These are phyloP conservation scores for Hymenoscyphus repandus DNA, from an alignment of 2,329 filamentous ascomycete species.

Conservation along the genomic window DNA sequence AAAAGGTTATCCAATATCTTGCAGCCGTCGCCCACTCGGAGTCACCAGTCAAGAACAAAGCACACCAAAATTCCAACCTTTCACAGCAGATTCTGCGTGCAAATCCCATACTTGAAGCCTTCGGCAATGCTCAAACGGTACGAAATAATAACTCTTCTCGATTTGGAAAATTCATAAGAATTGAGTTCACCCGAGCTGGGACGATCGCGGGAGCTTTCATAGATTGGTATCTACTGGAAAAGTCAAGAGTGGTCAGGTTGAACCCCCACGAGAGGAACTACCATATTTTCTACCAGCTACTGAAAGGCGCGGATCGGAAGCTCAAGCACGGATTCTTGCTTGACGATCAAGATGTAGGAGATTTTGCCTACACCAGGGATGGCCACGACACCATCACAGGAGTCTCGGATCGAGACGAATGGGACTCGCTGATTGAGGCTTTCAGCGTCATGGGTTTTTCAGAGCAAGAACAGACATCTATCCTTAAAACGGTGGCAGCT, in stretches of 20 bases:
- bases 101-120: conserved; percentile 95
- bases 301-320: conserved; percentile 71
- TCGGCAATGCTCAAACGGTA: conserved; percentile 96
- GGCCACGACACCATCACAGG: conserved; percentile 90
- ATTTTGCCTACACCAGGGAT: conserved; percentile 87
- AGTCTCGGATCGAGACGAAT: conserved; percentile 86
- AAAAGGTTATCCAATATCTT: conserved; percentile 98
- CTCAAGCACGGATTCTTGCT: conserved; percentile 76
- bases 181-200: conserved; percentile 83
- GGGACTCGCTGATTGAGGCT: conserved; percentile 83
- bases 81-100: conserved; percentile 95
- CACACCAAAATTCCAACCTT: conserved; percentile 69
- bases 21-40: conserved; percentile 89
- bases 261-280: conserved; percentile 90
- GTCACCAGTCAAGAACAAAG: conserved; percentile 56
- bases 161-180: conserved; percentile 98
- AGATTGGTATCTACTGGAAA: conserved; percentile 97
- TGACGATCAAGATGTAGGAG: conserved; percentile 67
- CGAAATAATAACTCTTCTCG: conserved; percentile 97
- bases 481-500: conserved; percentile 82
- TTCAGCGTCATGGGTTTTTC: conserved; percentile 93
- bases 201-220: conserved; percentile 95
- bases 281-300: conserved; percentile 93
- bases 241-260: conserved; percentile 90
- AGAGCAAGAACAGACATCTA: conserved; percentile 73